Conservation (phyloP, 2,329 filamentous ascomycete genomes). For the Alternaria sp. region DNA sequence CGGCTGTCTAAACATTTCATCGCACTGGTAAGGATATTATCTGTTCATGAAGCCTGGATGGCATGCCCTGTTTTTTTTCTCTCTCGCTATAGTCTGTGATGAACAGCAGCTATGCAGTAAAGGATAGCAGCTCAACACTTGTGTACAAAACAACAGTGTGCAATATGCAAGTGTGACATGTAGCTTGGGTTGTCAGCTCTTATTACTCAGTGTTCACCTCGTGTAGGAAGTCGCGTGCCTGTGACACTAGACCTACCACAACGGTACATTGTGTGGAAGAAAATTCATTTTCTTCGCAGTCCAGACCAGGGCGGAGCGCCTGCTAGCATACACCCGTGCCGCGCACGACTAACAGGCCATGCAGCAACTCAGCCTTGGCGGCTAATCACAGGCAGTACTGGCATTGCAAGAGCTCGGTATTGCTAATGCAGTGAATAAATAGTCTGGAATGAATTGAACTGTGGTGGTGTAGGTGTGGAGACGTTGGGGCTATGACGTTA, state of each 20-base stretch:
- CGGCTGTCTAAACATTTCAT: constrained; percentile 17
- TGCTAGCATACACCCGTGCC: constrained; percentile 6
- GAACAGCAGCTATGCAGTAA: neutral
- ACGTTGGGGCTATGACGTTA: constrained; percentile 15
- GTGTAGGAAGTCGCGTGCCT: neutral
- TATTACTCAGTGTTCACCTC: neutral
- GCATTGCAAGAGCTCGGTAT: neutral
- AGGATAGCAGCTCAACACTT: neutral
- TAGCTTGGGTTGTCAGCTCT: neutral
- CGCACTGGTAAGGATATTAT: neutral
- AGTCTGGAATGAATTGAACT: neutral
- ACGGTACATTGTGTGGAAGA: neutral
- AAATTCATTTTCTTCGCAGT: neutral
- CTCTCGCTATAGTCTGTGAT: neutral
- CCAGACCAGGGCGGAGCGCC: neutral
- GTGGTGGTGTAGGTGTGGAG: constrained; percentile 1
- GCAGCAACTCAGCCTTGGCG: constrained; percentile 14
- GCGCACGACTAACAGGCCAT: neutral
- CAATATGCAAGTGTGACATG: neutral
- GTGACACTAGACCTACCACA: neutral
- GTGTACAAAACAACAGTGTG: neutral
- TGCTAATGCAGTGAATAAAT: neutral
- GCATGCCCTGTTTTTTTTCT: neutral
- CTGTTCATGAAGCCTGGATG: neutral
- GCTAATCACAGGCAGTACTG: neutral